Evolutionary conservation across 148 eudicot species (phyloP), one percentile per base, ranked within the genome.

Genomic region (Oxyria digyna): DNA sequence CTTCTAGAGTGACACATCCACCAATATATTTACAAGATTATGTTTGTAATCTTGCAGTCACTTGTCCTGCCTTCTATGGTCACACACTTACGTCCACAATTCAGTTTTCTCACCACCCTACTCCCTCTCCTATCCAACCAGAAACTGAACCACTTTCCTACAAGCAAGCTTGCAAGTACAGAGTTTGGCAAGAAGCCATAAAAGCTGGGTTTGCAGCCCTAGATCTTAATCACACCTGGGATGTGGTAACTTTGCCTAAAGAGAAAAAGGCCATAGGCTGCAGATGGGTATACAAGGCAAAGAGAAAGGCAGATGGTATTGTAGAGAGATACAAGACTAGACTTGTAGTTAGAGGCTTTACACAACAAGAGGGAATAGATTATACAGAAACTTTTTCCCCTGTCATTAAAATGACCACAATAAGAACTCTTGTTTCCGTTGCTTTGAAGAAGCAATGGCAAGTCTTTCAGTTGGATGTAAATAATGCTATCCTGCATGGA

Each of bases 311-410:
- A 26, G 69, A 72, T 63, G 74, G 74, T 0, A 43, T 26, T 14
- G 4, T 70, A 0, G 72, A 70, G 13, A 20, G 72, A 18, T 70
- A 54, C 27, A 70, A 52, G 12, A 48, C 65, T 1, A 26, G 46
- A 1, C 42, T 70, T 2, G 72, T 62, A 2, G 74, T 48, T 1
- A 48, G 21, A 10, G 74, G 68, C 3, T 57, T 57, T 20, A 62
- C 21, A 7, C 69, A 72, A 64, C 55, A 62, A 15, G 35, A 64
- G 24, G 69, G 59, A 13, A 9, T 72, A 0, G 55, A 72, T 6
- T 64, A 63, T 64, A 27, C 42, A 2, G 63, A 73, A 38, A 62
- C 57, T 0, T 71, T 71, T 59, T 33, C 74, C 14, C 55, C 40
- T 0, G 67, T 71, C 6, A 20, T 67, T 1, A 62, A 72, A 23